Percentiles rank a stretch among this genome's conserved stretches.
Conservation (phyloP, 2,329 filamentous ascomycete genomes). For the Seiridium unicorne region DNA sequence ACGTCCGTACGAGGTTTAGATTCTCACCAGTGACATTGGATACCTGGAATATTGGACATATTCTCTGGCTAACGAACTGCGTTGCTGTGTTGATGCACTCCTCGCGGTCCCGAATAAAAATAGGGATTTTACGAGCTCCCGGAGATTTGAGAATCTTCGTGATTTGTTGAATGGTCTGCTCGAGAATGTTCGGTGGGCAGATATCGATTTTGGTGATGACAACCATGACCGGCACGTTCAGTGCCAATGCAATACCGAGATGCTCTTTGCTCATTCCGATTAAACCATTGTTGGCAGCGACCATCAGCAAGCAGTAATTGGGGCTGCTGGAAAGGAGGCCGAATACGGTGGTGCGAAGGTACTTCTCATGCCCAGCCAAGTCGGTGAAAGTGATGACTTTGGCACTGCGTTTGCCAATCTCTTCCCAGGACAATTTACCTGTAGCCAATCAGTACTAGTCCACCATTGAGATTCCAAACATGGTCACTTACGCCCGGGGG, state of each 20-base stretch:
- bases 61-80: conserved; percentile 91
- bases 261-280: conserved; percentile 99
- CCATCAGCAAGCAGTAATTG: conserved; percentile 97
- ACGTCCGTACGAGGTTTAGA: conserved; percentile 85
- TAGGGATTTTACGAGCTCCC: conserved; percentile 90
- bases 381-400: conserved; percentile 98
- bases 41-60: conserved; percentile 96
- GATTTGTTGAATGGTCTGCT: conserved; percentile 89
- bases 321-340: conserved; percentile 91
- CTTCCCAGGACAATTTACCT: conserved; percentile 85
- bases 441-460: neutral
- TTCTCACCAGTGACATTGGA: conserved; percentile 96
- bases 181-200: conserved; percentile 90
- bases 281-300: conserved; percentile 94
- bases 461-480: neutral
- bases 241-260: conserved; percentile 85
- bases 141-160: conserved; percentile 92
- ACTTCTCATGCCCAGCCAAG: conserved; percentile 91
- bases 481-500: conserved; percentile 68
- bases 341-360: conserved; percentile 94
- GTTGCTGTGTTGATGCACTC: conserved; percentile 94
- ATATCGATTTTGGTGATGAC: conserved; percentile 98
- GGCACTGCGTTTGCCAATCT: conserved; percentile 90
- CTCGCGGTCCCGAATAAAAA: conserved; percentile 89
- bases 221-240: conserved; percentile 98